Evolutionary conservation across 169 alveolate species (phyloP).

Genomic region (Plasmodium ovale): DNA sequence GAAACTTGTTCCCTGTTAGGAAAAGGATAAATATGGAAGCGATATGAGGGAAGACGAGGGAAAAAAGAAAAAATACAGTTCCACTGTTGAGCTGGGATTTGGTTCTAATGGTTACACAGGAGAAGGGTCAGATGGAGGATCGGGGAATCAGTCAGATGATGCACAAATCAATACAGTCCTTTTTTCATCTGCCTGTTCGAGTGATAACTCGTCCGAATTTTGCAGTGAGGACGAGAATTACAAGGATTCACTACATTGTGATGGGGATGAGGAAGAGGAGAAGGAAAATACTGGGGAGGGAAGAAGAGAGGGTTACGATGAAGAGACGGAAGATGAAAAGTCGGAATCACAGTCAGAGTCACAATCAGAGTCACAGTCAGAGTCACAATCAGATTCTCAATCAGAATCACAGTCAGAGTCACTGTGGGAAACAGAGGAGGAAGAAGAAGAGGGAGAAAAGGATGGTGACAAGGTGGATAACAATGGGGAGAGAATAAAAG

Average conservation of each 20-base stretch:
- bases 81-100: not conserved
- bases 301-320: not conserved
- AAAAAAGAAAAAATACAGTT: constrained; percentile 16
- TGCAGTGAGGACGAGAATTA: too few species aligned
- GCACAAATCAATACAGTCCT: constrained; percentile 20
- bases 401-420: too few species aligned
- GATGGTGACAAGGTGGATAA: not conserved
- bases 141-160: constrained; percentile 16
- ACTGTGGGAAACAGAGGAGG: constrained; percentile 4
- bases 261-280: not conserved
- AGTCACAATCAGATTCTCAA: too few species aligned
- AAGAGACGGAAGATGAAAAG: not conserved
- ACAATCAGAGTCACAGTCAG: too few species aligned
- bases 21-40: constrained; percentile 17
- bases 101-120: not conserved
- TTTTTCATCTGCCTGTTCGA: constrained; percentile 35
- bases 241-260: too few species aligned
- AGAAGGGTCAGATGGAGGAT: constrained; percentile 20
- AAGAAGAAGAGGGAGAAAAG: not conserved
- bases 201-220: constrained; percentile 21
- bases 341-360: too few species aligned
- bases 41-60: constrained; percentile 33
- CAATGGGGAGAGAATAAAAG: not conserved
- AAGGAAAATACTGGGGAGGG: not conserved
- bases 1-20: not conserved